These are phyloP conservation scores for Calocybe indica DNA, from an alignment of 768 basidiomycete species.

Conservation along the genomic window DNA sequence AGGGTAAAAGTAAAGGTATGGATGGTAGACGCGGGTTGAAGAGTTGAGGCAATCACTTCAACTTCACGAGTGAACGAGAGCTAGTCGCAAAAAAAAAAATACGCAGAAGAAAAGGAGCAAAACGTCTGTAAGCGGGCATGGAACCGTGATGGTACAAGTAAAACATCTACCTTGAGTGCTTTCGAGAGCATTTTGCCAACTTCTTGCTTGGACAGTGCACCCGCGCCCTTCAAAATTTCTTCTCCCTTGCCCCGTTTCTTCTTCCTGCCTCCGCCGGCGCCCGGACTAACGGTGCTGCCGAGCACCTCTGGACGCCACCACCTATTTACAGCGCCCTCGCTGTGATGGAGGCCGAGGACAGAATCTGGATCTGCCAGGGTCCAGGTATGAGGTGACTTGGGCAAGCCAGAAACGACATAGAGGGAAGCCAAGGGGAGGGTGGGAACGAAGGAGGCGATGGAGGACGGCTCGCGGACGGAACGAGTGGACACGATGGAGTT, in stretches of 20 bases:
- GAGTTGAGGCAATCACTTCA: conserved; percentile 90
- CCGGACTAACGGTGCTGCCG: conserved; percentile 81
- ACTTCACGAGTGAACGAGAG: conserved; percentile 90
- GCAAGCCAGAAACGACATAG: conserved; percentile 84
- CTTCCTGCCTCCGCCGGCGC: conserved; percentile 75
- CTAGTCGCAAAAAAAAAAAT: conserved; percentile 26
- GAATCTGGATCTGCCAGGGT: conserved; percentile 82
- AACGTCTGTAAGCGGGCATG: too few species aligned
- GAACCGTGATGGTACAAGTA: too few species aligned
- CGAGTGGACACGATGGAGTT: conserved; percentile 76
- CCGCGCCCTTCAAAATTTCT: conserved; percentile 67
- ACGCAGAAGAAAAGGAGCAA: too few species aligned
- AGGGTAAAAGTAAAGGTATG: conserved; percentile 89
- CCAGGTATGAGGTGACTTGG: conserved; percentile 88
- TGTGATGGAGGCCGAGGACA: conserved; percentile 74
- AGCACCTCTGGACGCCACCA: conserved; percentile 93
- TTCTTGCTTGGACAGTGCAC: conserved; percentile 79
- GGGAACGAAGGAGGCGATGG: conserved; percentile 57
- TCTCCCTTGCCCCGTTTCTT: conserved; percentile 62
- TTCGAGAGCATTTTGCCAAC: conserved; percentile 89
- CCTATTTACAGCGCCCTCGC: conserved; percentile 77
- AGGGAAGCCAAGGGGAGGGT: conserved; percentile 76
- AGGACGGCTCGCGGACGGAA: conserved; percentile 51
- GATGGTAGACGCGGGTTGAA: conserved; percentile 88
- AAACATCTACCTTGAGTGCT: conserved; percentile 66